Base-by-base conservation (phyloP, 306 rosid genomes). In the Vigna reflexopilosa region DNA sequence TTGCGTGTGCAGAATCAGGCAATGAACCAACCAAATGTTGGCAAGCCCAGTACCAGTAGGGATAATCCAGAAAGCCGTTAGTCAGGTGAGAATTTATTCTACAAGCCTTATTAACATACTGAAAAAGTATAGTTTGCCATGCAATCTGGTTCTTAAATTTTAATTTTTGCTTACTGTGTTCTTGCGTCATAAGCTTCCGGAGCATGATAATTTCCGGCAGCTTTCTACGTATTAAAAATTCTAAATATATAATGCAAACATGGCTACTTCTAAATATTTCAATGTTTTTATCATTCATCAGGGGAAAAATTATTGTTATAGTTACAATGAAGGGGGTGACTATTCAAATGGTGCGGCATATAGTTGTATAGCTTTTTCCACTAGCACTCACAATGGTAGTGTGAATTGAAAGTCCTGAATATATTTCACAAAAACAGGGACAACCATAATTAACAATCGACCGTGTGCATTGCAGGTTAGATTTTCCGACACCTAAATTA, bases 391-490 rank as follows among this genome's bases (percentile, higher is more conserved):
- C 17, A 56, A 64, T 32, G 77, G 76, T 78, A 56, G 52, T 59
- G 58, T 74, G 71, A 50, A 63, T 52, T 69, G 61, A 13, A 67
- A 71, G 66, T 19, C 56, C 36, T 49, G 47, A 83, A 62, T 69
- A 63, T 30, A 83, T 75, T 84, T 73, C 20, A 36, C 55, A 34
- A 30, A 20, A 67, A 44, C 73, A 17, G 42, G 49, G 80, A 64
- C 58, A 75, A 32, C 32, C 38, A 36, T 80, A 32, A 83, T 67
- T 80, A 55, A 84, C 85, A 45, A 36, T 28, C 76, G 9, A 72
- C 78, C 77, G 78, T 81, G 72, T 86, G 80, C 52, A 47, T 82
- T 81, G 87, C 92, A 93, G 98, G 87, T 83, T 90, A 83, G 84
- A 62, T 76, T 69, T 81, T 68, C 81, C 44, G 47, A 78, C 78